Conservation (phyloP, 257 asterid species). For the Paraleonurus japonicus region DNA sequence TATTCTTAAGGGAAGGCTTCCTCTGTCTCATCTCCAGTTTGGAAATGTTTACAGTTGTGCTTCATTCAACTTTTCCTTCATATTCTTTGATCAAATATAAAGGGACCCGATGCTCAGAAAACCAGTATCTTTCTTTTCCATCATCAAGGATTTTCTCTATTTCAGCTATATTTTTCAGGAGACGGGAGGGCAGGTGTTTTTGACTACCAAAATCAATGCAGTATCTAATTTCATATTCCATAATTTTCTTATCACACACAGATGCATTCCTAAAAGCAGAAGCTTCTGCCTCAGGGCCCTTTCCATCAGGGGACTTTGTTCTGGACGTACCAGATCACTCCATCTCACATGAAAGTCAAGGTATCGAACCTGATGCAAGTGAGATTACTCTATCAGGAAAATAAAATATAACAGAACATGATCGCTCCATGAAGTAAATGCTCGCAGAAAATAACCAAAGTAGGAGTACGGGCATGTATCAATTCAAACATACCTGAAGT, state of each 20-base stretch:
- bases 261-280: slow-evolving; percentile 84
- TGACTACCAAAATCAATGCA: slow-evolving; percentile 72
- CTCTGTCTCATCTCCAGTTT: slow-evolving; percentile 45
- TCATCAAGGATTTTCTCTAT: slow-evolving; percentile 48
- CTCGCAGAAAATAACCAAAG: slow-evolving; percentile 13
- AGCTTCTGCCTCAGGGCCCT: slow-evolving; percentile 73
- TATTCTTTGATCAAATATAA: slow-evolving; percentile 76
- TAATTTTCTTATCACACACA: slow-evolving; percentile 52
- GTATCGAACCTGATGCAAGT: slow-evolving; percentile 68
- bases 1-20: slow-evolving; percentile 49
- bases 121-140: slow-evolving; percentile 79
- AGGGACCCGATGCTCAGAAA: slow-evolving; percentile 70
- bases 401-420: slow-evolving; percentile 8
- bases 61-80: slow-evolving; percentile 52
- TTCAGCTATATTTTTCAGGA: slow-evolving; percentile 65
- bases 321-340: slow-evolving; percentile 77
- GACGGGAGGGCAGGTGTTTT: slow-evolving; percentile 87
- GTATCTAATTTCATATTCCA: slow-evolving; percentile 58
- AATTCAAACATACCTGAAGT: slow-evolving; percentile 59
- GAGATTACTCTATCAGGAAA: slow-evolving; percentile 19
- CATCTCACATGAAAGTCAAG: slow-evolving; percentile 81
- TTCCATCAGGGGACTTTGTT: slow-evolving; percentile 62
- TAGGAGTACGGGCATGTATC: slow-evolving; percentile 13
- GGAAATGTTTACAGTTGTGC: slow-evolving; percentile 36
- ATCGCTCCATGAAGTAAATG: slow-evolving; percentile 16